phyloP scores from a whole-genome alignment of 306 rosid genomes.

The Fragaria vesca region DNA sequence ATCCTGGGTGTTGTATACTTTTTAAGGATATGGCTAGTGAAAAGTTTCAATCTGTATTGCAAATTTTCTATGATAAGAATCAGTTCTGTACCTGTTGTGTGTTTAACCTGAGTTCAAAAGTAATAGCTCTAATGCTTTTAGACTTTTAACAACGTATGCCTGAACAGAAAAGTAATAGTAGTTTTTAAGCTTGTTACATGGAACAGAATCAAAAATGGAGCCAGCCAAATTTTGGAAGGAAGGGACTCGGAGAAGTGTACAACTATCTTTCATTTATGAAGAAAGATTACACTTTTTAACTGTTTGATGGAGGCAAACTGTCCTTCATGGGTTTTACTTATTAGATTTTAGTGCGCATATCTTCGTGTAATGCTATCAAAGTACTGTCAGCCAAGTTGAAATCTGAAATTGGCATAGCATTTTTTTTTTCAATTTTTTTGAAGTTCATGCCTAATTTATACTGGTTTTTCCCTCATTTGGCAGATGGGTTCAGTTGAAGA shows the following conservation, averaged over 20 bases:
- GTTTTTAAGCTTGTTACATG: neutral
- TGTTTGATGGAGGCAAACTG: neutral
- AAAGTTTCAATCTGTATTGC: constrained; percentile 1
- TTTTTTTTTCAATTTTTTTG: neutral
- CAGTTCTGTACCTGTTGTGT: neutral
- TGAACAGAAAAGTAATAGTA: neutral
- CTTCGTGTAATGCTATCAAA: neutral
- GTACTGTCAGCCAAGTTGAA: too few species aligned
- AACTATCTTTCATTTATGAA: neutral
- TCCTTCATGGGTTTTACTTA: neutral
- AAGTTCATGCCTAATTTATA: neutral
- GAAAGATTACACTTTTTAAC: neutral
- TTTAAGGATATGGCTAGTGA: neutral
- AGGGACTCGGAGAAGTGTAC: neutral
- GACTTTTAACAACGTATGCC: neutral
- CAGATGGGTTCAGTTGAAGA: constrained; percentile 54
- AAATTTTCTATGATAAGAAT: neutral
- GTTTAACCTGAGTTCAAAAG: neutral
- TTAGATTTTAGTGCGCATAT: neutral
- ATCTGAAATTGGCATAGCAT: neutral
- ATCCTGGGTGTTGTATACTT: neutral
- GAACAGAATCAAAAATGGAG: neutral
- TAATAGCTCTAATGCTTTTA: constrained; percentile 5
- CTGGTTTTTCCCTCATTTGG: constrained; percentile 3
- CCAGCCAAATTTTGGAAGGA: neutral